phyloP scores from a whole-genome alignment of 768 basidiomycete genomes.

The Suillus decipiens region DNA sequence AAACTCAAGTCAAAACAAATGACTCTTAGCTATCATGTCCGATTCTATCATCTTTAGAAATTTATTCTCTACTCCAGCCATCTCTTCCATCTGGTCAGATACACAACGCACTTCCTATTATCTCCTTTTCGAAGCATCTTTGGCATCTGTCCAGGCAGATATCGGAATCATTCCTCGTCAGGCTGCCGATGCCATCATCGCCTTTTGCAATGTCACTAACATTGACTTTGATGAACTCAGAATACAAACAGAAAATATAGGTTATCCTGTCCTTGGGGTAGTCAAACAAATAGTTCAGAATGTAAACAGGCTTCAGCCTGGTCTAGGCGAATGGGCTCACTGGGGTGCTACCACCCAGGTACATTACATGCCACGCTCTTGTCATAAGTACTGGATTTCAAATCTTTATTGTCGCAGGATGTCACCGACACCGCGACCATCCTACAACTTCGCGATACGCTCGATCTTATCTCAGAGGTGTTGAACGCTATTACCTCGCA shows the following conservation, averaged over 20 bases:
- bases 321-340: slow-evolving; percentile 49
- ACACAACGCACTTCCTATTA: slow-evolving; percentile 25
- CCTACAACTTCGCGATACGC: slow-evolving; percentile 43
- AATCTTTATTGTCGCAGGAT: slow-evolving; percentile 34
- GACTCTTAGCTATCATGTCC: slow-evolving; percentile 27
- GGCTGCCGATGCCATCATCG: slow-evolving; percentile 37
- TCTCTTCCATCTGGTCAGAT: slow-evolving; percentile 45
- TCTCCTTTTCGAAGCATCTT: slow-evolving; percentile 32
- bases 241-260: slow-evolving; percentile 43
- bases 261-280: slow-evolving; percentile 46
- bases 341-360: slow-evolving; percentile 54
- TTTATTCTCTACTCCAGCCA: slow-evolving; percentile 41
- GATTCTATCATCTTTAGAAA: slow-evolving; percentile 41
- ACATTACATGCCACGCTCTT: slow-evolving; percentile 4
- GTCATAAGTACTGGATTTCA: slow-evolving; percentile 2
- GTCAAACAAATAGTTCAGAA: slow-evolving; percentile 44
- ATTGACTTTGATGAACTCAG: slow-evolving; percentile 42
- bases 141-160: slow-evolving; percentile 41
- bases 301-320: slow-evolving; percentile 34
- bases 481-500: slow-evolving; percentile 31
- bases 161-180: slow-evolving; percentile 41
- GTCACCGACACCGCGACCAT: slow-evolving; percentile 50
- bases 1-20: too few species aligned
- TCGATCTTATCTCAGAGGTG: slow-evolving; percentile 32
- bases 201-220: slow-evolving; percentile 38